Base-by-base conservation (phyloP, 2,329 filamentous ascomycete genomes). In the Aspergillus quadrilineatus region DNA sequence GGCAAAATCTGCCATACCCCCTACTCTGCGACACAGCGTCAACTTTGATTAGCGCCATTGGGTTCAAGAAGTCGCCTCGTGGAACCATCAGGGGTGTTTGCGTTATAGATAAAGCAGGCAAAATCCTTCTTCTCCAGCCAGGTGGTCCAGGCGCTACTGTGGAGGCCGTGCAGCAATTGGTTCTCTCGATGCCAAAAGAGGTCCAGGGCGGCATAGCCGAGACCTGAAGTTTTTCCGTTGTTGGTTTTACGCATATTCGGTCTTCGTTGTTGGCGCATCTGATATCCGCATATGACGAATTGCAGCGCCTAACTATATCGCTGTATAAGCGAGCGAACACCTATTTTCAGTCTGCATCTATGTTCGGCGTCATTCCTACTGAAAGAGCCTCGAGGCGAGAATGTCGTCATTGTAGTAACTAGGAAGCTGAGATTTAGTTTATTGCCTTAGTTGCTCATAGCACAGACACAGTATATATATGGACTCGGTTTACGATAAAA, bases 41-140 rank as follows among this genome's bases (percentile, higher is more conserved):
- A 29, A 86, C 84, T 2, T 82, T 99, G 57, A 96, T 97, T 67
- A 80, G 74, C 10, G 92, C 92, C 54, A 89, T 97, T 70, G 93
- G 92, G n/a, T 77, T 97, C 63, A 92, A 92, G 79, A 97, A 97
- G 79, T 74, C 80, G 6, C 88, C 89, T 45, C 89, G 86, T 74
- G 88, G 90, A 59, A 96, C 91, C 14, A 85, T 83, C 49, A 86
- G 94, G 61, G 94, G 93, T 63, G 91, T 97, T 39, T 95, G 97
- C 66, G 89, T 90, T 50, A 81, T 97, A 53, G 83, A 89, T 73
- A 95, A 94, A 79, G 72, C 81, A 26, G 92, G 92, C 57, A 92
- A 92, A 73, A 85, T 96, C 22, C 80, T 95, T 37, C 83, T 89
- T 17, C 82, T 85, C 36, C 83, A 93, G 76, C 74, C 87, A 1